Evolutionary conservation across 2,329 filamentous ascomycete species (phyloP).

Genomic region (Phaeoacremonium minimum): DNA sequence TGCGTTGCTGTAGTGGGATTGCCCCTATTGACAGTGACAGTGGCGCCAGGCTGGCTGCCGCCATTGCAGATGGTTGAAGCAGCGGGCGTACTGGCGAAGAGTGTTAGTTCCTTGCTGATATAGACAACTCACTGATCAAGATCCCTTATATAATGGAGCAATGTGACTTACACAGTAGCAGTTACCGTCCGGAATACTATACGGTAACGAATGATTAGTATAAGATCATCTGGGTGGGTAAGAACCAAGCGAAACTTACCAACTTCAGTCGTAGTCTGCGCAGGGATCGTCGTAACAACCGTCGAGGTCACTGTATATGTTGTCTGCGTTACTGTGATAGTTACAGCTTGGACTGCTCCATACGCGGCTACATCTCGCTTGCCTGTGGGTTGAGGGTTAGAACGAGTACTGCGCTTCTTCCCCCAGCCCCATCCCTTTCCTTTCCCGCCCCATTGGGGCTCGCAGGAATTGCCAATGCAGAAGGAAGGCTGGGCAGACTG

Average conservation of each 20-base stretch:
- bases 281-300: constrained; percentile 23
- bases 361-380: constrained; percentile 14
- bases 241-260: constrained; percentile 18
- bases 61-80: constrained; percentile 26
- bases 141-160: too few relatives aligned
- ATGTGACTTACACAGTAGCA: constrained; percentile 20
- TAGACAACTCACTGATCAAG: too few relatives aligned
- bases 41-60: constrained; percentile 16
- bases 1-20: constrained; percentile 20
- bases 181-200: constrained; percentile 24
- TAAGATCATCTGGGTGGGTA: too few relatives aligned
- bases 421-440: neutral
- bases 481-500: constrained; percentile 6
- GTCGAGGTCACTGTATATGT: constrained; percentile 29
- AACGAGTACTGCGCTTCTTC: neutral
- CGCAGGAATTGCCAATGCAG: constrained; percentile 5
- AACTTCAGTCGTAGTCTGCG: constrained; percentile 25
- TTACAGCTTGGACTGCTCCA: constrained; percentile 23
- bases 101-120: too few relatives aligned
- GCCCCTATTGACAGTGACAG: constrained; percentile 24
- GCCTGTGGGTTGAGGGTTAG: neutral
- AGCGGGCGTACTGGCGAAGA: constrained; percentile 23
- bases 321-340: constrained; percentile 30
- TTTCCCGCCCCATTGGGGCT: constrained; percentile 8
- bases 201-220: constrained; percentile 5